Base-by-base conservation (phyloP, 495 filamentous ascomycete genomes). In the Coniosporium apollinis region DNA sequence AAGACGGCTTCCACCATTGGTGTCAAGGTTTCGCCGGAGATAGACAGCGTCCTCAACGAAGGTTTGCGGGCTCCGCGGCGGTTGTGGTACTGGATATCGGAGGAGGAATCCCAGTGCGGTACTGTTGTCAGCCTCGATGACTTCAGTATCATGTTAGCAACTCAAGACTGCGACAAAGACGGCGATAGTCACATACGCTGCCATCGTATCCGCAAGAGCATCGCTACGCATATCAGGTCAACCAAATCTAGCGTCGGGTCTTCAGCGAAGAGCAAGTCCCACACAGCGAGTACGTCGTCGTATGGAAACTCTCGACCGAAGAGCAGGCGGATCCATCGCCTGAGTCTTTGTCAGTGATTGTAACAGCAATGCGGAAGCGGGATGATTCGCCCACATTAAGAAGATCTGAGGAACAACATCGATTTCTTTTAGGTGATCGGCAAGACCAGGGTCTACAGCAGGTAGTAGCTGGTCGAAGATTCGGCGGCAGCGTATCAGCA, bases 331-430 rank as follows among this genome's bases (percentile, higher is more conserved):
- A 96, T 79, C 89, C 89, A 99, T 31, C 89, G 83, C 44, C 83
- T 91, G 39, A 22, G 18, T 4, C n/a, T n/a, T n/a, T n/a, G n/a
- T n/a, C 15, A 6, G 22, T 17, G 5, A n/a, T 21, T 37, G 47
- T 34, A 44, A 45, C 36, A 41, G 38, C 16, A 42, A 10, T 32
- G 9, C 7, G 38, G 19, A 17, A n/a, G n/a, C n/a, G n/a, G n/a
- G n/a, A n/a, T n/a, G n/a, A n/a, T 5, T n/a, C 6, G 60, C 73
- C 59, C 55, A 87, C 79, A 94, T 92, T 21, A 97, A 57, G 51
- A 96, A 99, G 30, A 99, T 79, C 43, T 99, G 89, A 2, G 89
- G 91, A n/a, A 96, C 55, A 41, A 99, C 74, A 33, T 94, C 86
- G 24, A 93, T 75, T 31, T 73, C 69, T 36, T 73, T 76, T 18